Evolutionary conservation across 352 stramenopile species (phyloP).

Genomic region (Peronospora destructor): DNA sequence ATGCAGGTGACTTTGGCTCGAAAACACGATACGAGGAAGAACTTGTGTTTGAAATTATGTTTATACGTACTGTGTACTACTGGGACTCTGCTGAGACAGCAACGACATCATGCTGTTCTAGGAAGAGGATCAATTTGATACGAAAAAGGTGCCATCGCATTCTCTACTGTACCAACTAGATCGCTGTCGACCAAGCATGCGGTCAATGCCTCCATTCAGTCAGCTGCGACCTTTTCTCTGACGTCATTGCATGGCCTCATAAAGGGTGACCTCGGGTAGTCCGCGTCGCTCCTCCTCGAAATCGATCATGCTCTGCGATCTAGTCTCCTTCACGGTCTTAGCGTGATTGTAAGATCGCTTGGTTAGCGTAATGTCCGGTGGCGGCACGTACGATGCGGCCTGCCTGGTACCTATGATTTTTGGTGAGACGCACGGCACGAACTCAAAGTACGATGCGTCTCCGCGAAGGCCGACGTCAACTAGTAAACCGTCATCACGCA

Average conservation of each 20-base stretch:
- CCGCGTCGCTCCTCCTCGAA: conserved; percentile 33
- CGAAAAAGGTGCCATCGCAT: no score
- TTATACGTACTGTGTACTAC: no score
- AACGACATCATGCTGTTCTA: no score
- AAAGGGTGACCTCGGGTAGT: conserved; percentile 13
- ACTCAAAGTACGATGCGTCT: conserved; percentile 57
- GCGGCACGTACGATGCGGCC: conserved; percentile 18
- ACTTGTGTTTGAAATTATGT: no score
- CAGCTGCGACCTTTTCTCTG: no score
- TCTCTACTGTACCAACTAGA: no score
- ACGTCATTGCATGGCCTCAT: conserved; percentile 8
- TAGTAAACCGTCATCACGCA: conserved; percentile 49
- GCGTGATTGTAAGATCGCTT: conserved; percentile 49
- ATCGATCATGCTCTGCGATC: conserved; percentile 53
- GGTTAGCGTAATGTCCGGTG: conserved; percentile 45
- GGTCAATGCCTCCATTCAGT: no score
- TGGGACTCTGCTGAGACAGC: no score
- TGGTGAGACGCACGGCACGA: conserved; percentile 35
- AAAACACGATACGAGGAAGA: no score
- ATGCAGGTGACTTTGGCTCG: no score
- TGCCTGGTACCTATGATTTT: conserved; percentile 10
- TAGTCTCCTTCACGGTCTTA: conserved; percentile 39
- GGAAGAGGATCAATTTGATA: no score
- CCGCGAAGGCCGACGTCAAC: conserved; percentile 67
- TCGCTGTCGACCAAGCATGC: no score